Percentiles rank a stretch among this genome's conserved stretches.
Evolutionary conservation across 768 basidiomycete genomes (phyloP).

Genomic region (Tricholoma saponaceum): DNA sequence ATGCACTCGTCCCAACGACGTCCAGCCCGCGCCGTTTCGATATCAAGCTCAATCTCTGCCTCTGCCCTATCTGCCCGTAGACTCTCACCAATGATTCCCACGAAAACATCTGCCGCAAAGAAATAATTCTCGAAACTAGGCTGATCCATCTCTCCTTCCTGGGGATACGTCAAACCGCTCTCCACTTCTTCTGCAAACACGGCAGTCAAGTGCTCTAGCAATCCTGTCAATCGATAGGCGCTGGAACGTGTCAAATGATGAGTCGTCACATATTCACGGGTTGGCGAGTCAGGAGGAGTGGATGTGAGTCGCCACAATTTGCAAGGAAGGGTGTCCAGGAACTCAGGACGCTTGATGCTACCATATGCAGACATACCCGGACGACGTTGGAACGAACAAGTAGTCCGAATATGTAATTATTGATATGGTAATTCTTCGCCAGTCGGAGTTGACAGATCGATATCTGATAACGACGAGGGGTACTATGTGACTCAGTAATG

Average conservation of each 20-base stretch:
- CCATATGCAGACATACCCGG: slow-evolving; percentile 71
- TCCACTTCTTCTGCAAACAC: slow-evolving; percentile 75
- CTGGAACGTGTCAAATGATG: slow-evolving; percentile 47
- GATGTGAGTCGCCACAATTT: slow-evolving; percentile 38
- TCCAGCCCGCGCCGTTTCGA: slow-evolving; percentile 44
- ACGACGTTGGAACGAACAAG: neutral
- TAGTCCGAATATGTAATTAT: neutral
- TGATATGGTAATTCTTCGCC: neutral
- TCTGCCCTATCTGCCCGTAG: slow-evolving; percentile 19
- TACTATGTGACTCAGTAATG: neutral
- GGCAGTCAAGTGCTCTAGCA: slow-evolving; percentile 54
- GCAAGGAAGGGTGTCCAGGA: slow-evolving; percentile 32
- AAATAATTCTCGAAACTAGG: slow-evolving; percentile 70
- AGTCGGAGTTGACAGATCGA: neutral
- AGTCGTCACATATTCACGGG: slow-evolving; percentile 33
- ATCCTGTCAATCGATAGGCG: slow-evolving; percentile 37
- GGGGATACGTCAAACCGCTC: slow-evolving; percentile 81
- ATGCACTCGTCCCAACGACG: slow-evolving; percentile 66
- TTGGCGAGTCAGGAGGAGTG: slow-evolving; percentile 21
- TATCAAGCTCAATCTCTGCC: slow-evolving; percentile 18
- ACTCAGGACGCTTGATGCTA: slow-evolving; percentile 35
- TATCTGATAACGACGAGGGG: neutral
- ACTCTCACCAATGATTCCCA: slow-evolving; percentile 46
- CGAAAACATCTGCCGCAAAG: slow-evolving; percentile 70
- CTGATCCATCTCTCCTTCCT: slow-evolving; percentile 56